Percentiles rank a stretch among this genome's conserved stretches.
Evolutionary conservation across 768 basidiomycete genomes (phyloP).

Genomic region (Mycena pura): DNA sequence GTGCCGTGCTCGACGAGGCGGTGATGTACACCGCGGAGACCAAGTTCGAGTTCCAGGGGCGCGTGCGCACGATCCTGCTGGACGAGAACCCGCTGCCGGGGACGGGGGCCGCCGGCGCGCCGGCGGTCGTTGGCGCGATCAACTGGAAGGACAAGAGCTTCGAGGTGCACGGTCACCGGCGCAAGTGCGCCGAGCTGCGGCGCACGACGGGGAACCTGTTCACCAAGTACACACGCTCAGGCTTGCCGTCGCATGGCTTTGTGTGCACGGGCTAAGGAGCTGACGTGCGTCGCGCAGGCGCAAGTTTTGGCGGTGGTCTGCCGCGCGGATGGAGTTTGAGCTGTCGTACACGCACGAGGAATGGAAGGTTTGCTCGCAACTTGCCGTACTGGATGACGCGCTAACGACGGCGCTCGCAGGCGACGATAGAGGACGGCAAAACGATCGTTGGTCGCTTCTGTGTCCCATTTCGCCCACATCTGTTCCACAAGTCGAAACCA

Average conservation of each 20-base stretch:
- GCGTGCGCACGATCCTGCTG: conserved; percentile 51
- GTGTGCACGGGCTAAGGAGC: not conserved
- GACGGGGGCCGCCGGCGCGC: conserved; percentile 24
- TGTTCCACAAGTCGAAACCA: conserved; percentile 52
- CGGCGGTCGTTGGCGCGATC: conserved; percentile 48
- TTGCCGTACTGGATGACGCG: not conserved
- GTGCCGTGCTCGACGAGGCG: conserved; percentile 50
- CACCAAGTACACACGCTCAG: conserved; percentile 22
- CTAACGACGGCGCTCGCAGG: conserved; percentile 11
- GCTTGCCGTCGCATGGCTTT: not conserved
- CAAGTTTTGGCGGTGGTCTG: conserved; percentile 52
- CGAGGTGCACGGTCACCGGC: conserved; percentile 51
- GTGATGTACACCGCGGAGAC: conserved; percentile 52
- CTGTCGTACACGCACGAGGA: conserved; percentile 49
- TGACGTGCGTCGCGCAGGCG: conserved; percentile 35
- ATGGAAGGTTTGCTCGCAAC: conserved; percentile 47
- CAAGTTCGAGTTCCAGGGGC: conserved; percentile 48
- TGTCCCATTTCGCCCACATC: conserved; percentile 53
- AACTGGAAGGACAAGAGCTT: conserved; percentile 57
- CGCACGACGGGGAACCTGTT: conserved; percentile 45
- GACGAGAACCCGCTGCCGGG: conserved; percentile 53
- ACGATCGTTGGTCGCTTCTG: conserved; percentile 40
- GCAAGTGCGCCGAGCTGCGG: conserved; percentile 46
- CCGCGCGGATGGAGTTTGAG: conserved; percentile 51
- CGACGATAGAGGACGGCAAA: conserved; percentile 26